Base-by-base conservation (phyloP, 148 eudicot genomes). In the Amaranthus hypochondriacus region DNA sequence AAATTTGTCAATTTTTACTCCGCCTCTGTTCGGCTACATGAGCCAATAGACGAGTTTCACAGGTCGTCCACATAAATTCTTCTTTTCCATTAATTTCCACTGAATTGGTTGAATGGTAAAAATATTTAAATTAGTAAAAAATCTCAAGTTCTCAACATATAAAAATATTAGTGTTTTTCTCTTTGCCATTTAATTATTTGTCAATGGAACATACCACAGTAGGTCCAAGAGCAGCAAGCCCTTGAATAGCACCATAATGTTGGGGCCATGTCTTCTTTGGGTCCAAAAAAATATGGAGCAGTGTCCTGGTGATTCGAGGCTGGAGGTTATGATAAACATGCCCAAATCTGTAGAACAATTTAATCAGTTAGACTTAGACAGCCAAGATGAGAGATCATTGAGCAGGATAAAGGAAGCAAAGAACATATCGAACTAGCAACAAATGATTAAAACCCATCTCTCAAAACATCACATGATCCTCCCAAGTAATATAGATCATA, bases 211-310 rank as follows among this genome's bases (percentile, higher is more conserved):
- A 55, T 90, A 89, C 98, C 97, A 88, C 96, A 69, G 74, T 83
- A 47, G 89, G 83, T 77, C 95, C 98, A 71, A 92, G 88, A 68
- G 92, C 82, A 57, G 93, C 89, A 71, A 92, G 79, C 60, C 95
- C 95, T 73, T 85, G 89, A 76, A 92, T 90, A 56, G 96, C 97
- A 62, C 97, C 97, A 86, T 88, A 92, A 82, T 92, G 96, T 75
- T 92, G 97, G 74, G 96, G 83, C 72, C 90, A 73, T 60, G 89
- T 80, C 78, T 90, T 92, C 50, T 82, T 79, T 66, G 98, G 91
- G 79, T 89, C 96, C 88, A 90, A 75, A 78, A 90, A 92, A 73
- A 88, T 83, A 82, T 87, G 93, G 58, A 89, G 84, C 77, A 92
- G 83, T 67, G 93, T 92, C 80, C 83, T 83, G 54, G 90, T 90